phyloP scores from a whole-genome alignment of 2,329 filamentous ascomycete species.

The Ophioceras dolichostomum region DNA sequence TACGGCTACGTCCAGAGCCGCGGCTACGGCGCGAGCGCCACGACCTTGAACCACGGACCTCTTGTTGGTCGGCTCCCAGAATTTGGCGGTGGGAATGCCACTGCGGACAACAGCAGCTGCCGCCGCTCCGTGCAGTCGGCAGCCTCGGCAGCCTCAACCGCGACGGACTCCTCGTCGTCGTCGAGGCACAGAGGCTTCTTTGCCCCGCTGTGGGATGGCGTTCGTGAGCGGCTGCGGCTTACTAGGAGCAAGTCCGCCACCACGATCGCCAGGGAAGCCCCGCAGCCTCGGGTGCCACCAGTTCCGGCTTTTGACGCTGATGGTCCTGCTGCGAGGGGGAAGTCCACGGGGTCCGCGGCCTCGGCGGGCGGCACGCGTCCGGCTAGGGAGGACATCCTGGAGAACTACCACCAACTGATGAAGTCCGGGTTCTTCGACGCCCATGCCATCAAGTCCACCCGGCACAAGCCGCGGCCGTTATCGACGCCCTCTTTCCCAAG shows the following conservation, averaged over 20 bases:
- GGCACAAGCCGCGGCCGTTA: conserved; percentile 24
- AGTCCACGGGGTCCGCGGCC: neutral
- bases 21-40: neutral
- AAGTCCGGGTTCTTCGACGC: conserved; percentile 45
- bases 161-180: neutral
- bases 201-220: conserved; percentile 19
- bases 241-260: conserved; percentile 11
- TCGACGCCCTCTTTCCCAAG: no score
- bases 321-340: no score
- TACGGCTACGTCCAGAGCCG: neutral
- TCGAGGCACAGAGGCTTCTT: conserved; percentile 12
- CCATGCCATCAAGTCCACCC: conserved; percentile 44
- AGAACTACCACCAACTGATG: conserved; percentile 44
- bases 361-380: conserved; percentile 13
- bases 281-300: no score
- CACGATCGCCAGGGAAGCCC: conserved; percentile 6
- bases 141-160: neutral
- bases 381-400: conserved; percentile 37
- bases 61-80: no score
- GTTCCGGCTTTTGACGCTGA: no score
- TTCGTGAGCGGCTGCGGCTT: conserved; percentile 16
- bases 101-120: conserved; percentile 5
- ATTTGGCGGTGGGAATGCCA: conserved; percentile 5
- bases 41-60: neutral
- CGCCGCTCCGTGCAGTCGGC: conserved; percentile 7